These are phyloP conservation scores for Fusarium sp. DNA, from an alignment of 2,329 filamentous ascomycete genomes.

Conservation along the genomic window DNA sequence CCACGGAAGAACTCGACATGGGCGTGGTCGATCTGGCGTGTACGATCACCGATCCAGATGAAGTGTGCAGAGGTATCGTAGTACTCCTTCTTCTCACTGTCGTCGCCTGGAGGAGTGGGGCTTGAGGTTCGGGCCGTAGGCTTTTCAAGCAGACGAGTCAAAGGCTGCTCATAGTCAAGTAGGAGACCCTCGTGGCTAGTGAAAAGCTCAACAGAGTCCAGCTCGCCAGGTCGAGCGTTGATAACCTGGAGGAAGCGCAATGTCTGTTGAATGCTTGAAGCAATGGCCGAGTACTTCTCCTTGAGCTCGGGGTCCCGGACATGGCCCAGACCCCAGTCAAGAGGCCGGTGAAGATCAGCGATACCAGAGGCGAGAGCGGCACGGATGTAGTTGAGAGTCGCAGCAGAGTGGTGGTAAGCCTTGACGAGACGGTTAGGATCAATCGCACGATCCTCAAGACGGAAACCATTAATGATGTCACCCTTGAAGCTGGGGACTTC, in stretches of 20 bases:
- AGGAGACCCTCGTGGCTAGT: conserved; percentile 95
- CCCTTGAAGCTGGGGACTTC: conserved; percentile 92
- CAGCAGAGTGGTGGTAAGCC: conserved; percentile 96
- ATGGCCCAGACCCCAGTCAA: conserved; percentile 95
- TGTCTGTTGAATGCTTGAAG: conserved; percentile 87
- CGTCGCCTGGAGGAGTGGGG: conserved; percentile 58
- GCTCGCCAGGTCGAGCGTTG: conserved; percentile 83
- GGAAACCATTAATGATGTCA: conserved; percentile 93
- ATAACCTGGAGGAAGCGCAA: conserved; percentile 95
- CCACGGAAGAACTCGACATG: conserved; percentile 99
- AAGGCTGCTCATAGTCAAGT: conserved; percentile 90
- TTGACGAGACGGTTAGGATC: conserved; percentile 86
- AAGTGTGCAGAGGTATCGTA: conserved; percentile 97
- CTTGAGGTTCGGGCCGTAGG: conserved; percentile 56
- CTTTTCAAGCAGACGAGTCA: conserved; percentile 80
- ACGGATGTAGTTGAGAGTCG: conserved; percentile 93
- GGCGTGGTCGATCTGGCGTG: conserved; percentile 89
- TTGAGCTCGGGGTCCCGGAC: conserved; percentile 86
- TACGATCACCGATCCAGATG: conserved; percentile 98
- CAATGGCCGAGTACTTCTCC: conserved; percentile 85
- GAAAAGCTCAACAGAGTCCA: conserved; percentile 94
- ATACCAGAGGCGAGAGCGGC: conserved; percentile 86
- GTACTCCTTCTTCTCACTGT: conserved; percentile 67
- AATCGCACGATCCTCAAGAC: conserved; percentile 77
- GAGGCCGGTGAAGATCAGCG: conserved; percentile 89